Base-by-base conservation (phyloP, 225 moss, liverwort and hornwort genomes). In the Rhytidiadelphus loreus region DNA sequence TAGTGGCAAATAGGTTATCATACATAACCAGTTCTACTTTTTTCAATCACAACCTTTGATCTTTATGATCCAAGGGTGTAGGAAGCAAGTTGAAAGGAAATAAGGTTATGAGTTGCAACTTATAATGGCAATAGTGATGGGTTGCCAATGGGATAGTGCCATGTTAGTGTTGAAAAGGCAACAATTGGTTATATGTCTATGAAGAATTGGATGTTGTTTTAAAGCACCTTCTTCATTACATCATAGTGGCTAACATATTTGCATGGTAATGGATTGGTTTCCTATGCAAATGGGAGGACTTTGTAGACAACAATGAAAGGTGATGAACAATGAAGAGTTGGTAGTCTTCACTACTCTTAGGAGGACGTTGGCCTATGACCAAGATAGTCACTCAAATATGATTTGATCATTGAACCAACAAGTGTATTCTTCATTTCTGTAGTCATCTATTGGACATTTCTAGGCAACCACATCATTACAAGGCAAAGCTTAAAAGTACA, bases 391-490 rank as follows among this genome's bases (percentile, higher is more conserved):
- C 13, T 39, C 14, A 41, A 70, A 41, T 4, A 70, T 8, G 14
- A 25, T 24, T 0, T 3, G 0, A 1, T 24, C 39, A 13, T 70
- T 24, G 14, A 13, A 25, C 14, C 7, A 69, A 39, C n/a, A 13
- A 4, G 24, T 39, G 13, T 13, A 39, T 69, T 69, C 2, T 24
- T 69, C 14, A 70, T 41, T 70, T 70, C 24, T 41, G 8, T 25
- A 24, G 2, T 39, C 41, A 25, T 70, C 5, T 8, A 41, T 25
- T 14, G 3, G 39, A 3, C 7, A 24, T 4, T 41, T 41, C 14
- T 41, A 70, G 41, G 13, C 2, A 0, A 0, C 0, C 0, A 0
- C 5, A 0, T 24, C 24, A 14, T 41, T 41, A 13, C 8, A 41
- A 14, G 24, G 14, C 41, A 41, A 41, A 70, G 7, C 14, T 24